A percentile compares a stretch with the other conserved stretches of the same genome.
Evolutionary conservation across 2,329 filamentous ascomycete genomes (phyloP).

Genomic region (Coleophoma eucalyptorum): DNA sequence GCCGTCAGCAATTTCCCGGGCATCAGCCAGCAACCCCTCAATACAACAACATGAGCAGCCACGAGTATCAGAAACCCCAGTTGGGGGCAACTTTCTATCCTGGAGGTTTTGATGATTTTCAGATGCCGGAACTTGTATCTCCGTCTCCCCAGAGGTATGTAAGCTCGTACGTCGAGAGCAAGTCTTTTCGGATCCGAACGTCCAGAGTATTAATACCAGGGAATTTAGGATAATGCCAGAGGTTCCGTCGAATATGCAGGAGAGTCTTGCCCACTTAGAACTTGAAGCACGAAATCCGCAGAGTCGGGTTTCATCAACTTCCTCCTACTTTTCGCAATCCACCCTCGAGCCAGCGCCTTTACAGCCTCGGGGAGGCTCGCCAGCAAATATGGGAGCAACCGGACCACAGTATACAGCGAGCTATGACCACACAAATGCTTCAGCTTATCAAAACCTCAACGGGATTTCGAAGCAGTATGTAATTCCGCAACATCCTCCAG

Average conservation of each 20-base stretch:
- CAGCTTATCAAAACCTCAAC: conserved; percentile 26
- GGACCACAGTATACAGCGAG: conserved; percentile 22
- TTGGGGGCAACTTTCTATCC: conserved; percentile 65
- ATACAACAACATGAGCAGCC: conserved; percentile 6
- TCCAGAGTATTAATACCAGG: neutral
- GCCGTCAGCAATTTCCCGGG: neutral
- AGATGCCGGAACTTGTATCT: conserved; percentile 64
- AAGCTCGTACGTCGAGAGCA: neutral
- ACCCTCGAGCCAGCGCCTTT: conserved; percentile 3
- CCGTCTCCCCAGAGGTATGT: conserved; percentile 66
- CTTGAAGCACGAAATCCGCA: conserved; percentile 59
- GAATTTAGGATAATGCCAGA: conserved; percentile 87
- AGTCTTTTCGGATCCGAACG: too few relatives aligned
- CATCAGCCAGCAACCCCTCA: neutral
- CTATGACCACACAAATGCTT: conserved; percentile 28
- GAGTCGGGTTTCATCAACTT: conserved; percentile 19
- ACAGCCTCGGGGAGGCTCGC: neutral
- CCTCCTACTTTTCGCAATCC: conserved; percentile 15
- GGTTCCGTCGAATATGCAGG: conserved; percentile 94
- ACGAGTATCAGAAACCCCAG: conserved; percentile 20
- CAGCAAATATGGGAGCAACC: conserved; percentile 6
- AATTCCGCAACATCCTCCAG: neutral
- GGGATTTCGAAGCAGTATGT: conserved; percentile 3
- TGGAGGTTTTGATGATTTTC: conserved; percentile 64
- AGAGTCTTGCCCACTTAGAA: conserved; percentile 88